phyloP scores from a whole-genome alignment of 2,329 filamentous ascomycete species.

The Lachnellula occidentalis region DNA sequence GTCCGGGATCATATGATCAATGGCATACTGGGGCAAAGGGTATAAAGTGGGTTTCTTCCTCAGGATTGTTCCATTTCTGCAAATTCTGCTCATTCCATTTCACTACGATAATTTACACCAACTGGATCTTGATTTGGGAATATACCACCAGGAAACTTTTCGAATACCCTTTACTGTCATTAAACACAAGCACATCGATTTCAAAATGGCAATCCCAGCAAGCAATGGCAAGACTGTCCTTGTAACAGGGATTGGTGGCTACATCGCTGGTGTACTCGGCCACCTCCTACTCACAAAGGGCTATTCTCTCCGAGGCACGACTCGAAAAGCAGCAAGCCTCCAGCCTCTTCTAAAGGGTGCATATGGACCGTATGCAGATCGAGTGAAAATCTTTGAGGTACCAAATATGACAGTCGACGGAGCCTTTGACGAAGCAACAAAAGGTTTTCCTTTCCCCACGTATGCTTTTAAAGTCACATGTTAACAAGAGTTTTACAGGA shows the following conservation, averaged over 20 bases:
- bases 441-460: constrained; percentile 13
- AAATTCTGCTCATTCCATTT: background rate
- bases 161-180: background rate
- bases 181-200: background rate
- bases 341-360: constrained; percentile 24
- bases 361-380: constrained; percentile 23
- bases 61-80: background rate
- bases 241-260: constrained; percentile 33
- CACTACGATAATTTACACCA: background rate
- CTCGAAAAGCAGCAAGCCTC: constrained; percentile 21
- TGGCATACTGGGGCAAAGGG: no score
- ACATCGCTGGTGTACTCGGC: constrained; percentile 29
- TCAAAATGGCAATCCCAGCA: constrained; percentile 19
- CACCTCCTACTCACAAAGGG: constrained; percentile 24
- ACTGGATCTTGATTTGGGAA: background rate
- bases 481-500: constrained; percentile 12
- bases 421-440: constrained; percentile 27
- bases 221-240: constrained; percentile 28
- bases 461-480: background rate
- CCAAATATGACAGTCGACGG: constrained; percentile 26
- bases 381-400: constrained; percentile 26
- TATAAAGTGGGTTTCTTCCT: background rate
- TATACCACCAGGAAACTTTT: background rate
- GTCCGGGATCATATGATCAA: no score
- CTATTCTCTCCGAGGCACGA: constrained; percentile 29